A percentile compares a stretch with the other conserved stretches of the same genome.
These are phyloP conservation scores for Pulveroboletus sp. DNA, from an alignment of 768 basidiomycete species.

Conservation along the genomic window DNA sequence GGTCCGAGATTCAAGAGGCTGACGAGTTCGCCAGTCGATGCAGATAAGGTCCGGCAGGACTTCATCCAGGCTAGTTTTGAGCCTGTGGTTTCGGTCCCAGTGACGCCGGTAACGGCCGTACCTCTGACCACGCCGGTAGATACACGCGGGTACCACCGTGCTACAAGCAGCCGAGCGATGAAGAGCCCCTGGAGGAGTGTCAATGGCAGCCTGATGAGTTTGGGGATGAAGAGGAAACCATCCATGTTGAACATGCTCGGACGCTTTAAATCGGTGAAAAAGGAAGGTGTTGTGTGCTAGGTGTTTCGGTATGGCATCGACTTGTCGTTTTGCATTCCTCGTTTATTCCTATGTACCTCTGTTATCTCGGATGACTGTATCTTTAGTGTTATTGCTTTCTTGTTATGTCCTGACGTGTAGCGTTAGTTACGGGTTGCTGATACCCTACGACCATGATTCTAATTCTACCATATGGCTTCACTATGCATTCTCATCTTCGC, in stretches of 20 bases:
- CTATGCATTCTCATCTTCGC: no score
- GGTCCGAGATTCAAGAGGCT: conserved; percentile 30
- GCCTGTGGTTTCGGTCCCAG: conserved; percentile 16
- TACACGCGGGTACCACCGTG: not conserved
- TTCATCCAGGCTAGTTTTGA: conserved; percentile 44
- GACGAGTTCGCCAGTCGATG: conserved; percentile 35
- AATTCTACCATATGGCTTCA: no score
- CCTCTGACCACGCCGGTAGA: not conserved
- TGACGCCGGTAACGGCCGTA: not conserved
- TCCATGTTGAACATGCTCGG: conserved; percentile 27
- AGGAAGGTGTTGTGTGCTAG: conserved; percentile 13
- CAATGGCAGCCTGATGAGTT: conserved; percentile 4
- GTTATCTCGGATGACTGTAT: not conserved
- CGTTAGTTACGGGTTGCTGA: not conserved
- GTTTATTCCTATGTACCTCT: not conserved
- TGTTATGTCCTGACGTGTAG: not conserved
- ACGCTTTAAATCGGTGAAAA: conserved; percentile 28
- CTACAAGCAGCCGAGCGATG: not conserved
- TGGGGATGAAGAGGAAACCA: conserved; percentile 20
- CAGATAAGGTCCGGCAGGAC: conserved; percentile 32
- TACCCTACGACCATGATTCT: not conserved
- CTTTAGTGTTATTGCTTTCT: not conserved
- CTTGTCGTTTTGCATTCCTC: not conserved
- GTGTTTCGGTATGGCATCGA: not conserved
- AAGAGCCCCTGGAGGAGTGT: conserved; percentile 5